These are phyloP conservation scores for Aegle marmelos DNA, from an alignment of 345 rosid species.

Conservation along the genomic window DNA sequence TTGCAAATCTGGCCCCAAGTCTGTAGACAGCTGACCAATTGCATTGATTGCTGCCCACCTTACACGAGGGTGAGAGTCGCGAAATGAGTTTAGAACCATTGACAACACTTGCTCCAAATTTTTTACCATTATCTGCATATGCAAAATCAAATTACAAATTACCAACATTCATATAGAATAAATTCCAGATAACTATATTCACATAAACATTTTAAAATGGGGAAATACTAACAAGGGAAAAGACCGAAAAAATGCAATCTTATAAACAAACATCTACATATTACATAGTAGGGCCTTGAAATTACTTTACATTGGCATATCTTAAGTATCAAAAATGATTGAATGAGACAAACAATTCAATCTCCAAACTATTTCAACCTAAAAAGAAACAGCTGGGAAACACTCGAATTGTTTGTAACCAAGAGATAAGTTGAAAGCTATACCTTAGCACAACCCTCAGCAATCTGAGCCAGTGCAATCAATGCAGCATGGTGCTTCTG, in stretches of 20 bases:
- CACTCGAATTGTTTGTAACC: background rate
- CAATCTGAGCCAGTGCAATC: constrained; percentile 97
- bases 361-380: background rate
- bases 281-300: background rate
- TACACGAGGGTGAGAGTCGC: constrained; percentile 88
- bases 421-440: background rate
- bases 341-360: background rate
- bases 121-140: constrained; percentile 81
- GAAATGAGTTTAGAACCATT: constrained; percentile 85
- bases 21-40: constrained; percentile 95
- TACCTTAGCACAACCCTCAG: constrained; percentile 99
- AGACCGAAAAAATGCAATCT: background rate
- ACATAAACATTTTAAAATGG: background rate
- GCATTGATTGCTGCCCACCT: constrained; percentile 99
- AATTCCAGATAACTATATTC: background rate
- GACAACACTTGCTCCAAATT: constrained; percentile 82
- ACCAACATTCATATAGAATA: background rate
- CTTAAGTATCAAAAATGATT: background rate
- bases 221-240: background rate
- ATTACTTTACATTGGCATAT: background rate
- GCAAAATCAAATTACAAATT: constrained; percentile 6
- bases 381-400: background rate
- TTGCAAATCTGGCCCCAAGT: constrained; percentile 98
- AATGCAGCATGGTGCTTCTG: constrained; percentile 97
- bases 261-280: background rate